Evolutionary conservation across 768 basidiomycete genomes (phyloP), one percentile per base, ranked within the genome.

Genomic region (Dendrothele bispora): DNA sequence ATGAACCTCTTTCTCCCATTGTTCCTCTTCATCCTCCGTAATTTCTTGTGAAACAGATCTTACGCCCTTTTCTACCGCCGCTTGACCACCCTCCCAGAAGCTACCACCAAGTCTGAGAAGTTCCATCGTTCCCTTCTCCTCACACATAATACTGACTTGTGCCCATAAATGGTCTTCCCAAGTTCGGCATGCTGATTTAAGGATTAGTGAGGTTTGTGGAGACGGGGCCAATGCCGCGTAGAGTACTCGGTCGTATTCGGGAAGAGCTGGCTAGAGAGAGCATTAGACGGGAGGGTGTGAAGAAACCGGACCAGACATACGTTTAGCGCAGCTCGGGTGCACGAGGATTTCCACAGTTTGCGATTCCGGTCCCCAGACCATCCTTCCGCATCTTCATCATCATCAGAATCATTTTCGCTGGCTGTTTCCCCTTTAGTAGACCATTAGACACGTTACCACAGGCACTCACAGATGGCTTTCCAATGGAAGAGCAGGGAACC

Each of bases 91-190:
- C 49, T 88, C 86, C 93, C 94, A 95, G 62, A 90, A 95, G 34
- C 86, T 80, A 1, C 84, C 84, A 0, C 86, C 84, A 5, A 91
- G 61, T 30, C 78, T 74, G 8, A 72, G 62, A 58, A 98, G 77
- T 51, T 87, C 83, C 25, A 73, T 75, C 37, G 83, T 85, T 61
- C 87, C 79, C 50, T 88, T 84, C 55, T 91, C 84, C 60, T 95
- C 91, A 56, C 89, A 86, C 30, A 91, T 71, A 40, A 91, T 75
- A 55, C 83, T 84, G 42, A 94, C 72, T 49, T 90, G 86, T 0
- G 90, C 91, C 97, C 97, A 99, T 0, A 98, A 73, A 60, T 95
- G 86, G 59, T 99, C 97, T 59, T 95, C 90, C 95, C 95, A 98
- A 18, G 89, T 87, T 27, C 84, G 69, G 59, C 91, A 95, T 3